Evolutionary conservation across 805 yeast species (phyloP).

Genomic region (Saccharomyces kudriavzevii): DNA sequence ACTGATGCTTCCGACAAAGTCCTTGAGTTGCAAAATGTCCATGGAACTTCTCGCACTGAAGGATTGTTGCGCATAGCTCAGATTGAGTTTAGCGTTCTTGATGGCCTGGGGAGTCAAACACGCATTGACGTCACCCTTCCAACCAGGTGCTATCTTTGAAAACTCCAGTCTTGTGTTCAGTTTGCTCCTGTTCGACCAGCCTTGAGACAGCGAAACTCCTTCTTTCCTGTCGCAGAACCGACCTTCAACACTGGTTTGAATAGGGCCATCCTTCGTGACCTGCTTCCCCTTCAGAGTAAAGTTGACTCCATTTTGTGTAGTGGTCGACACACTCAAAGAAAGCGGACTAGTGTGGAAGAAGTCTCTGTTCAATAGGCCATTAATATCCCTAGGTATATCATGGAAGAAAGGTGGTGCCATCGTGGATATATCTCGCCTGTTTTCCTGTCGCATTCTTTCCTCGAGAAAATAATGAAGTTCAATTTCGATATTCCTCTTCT

Average conservation of each 20-base stretch:
- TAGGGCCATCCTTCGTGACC: constrained; percentile 66
- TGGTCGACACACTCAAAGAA: constrained; percentile 79
- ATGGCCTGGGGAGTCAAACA: constrained; percentile 77
- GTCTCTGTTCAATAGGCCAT: constrained; percentile 82
- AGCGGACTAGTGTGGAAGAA: constrained; percentile 89
- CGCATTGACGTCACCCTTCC: constrained; percentile 86
- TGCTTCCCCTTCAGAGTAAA: constrained; percentile 91
- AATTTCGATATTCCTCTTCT: background rate
- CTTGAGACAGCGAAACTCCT: constrained; percentile 91
- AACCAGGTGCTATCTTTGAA: constrained; percentile 78
- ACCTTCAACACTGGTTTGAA: constrained; percentile 84
- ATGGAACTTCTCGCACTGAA: constrained; percentile 92
- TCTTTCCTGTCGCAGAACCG: constrained; percentile 87
- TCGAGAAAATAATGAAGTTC: background rate
- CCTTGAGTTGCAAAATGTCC: constrained; percentile 91
- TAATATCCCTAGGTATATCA: constrained; percentile 87
- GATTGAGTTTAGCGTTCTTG: constrained; percentile 82
- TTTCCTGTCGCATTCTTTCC: background rate
- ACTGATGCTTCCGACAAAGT: constrained; percentile 89
- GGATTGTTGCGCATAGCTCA: constrained; percentile 85
- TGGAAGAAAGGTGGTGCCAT: constrained; percentile 88
- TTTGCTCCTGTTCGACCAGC: constrained; percentile 93
- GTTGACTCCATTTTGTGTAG: constrained; percentile 92
- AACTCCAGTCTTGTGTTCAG: constrained; percentile 90
- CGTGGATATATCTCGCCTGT: constrained; percentile 9